phyloP scores from a whole-genome alignment of 2,329 filamentous ascomycete genomes.

The Chaetomium olivaceum region DNA sequence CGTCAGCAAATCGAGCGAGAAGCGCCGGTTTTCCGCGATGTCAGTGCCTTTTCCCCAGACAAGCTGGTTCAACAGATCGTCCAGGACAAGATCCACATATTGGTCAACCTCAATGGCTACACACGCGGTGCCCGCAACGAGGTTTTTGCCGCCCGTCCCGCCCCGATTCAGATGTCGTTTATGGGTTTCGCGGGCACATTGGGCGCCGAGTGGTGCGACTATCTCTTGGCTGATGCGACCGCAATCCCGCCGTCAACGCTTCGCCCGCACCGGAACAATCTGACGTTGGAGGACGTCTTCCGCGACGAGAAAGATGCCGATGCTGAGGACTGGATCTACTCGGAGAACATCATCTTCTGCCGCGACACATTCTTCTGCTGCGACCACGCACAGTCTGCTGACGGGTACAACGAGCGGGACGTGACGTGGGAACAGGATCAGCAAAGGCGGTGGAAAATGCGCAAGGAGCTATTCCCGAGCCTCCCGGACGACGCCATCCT shows the following conservation, averaged over 20 bases:
- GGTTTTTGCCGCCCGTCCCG: slow-evolving; percentile 90
- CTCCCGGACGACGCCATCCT: slow-evolving; percentile 84
- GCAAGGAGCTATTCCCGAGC: slow-evolving; percentile 84
- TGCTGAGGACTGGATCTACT: slow-evolving; percentile 85
- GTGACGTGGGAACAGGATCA: slow-evolving; percentile 85
- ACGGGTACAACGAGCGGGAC: slow-evolving; percentile 60
- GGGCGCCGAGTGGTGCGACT: slow-evolving; percentile 98
- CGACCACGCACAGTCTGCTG: slow-evolving; percentile 89
- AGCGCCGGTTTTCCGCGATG: slow-evolving; percentile 87
- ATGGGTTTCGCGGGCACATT: slow-evolving; percentile 98
- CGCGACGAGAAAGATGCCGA: slow-evolving; percentile 66
- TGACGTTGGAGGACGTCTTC: slow-evolving; percentile 70
- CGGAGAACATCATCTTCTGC: slow-evolving; percentile 94
- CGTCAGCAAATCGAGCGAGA: slow-evolving; percentile 91
- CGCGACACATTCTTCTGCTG: slow-evolving; percentile 97
- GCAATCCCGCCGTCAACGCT: slow-evolving; percentile 82
- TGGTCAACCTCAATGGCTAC: slow-evolving; percentile 98
- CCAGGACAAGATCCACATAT: slow-evolving; percentile 84
- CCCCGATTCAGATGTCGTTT: slow-evolving; percentile 98
- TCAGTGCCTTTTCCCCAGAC: slow-evolving; percentile 82
- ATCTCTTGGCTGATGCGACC: slow-evolving; percentile 85
- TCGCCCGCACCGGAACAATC: slow-evolving; percentile 74
- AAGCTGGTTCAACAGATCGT: slow-evolving; percentile 83
- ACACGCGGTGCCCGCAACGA: slow-evolving; percentile 96
- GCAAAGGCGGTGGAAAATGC: slow-evolving; percentile 81